Evolutionary conservation across 1,139 yeast genomes (phyloP).

Genomic region (Pichia sp.): DNA sequence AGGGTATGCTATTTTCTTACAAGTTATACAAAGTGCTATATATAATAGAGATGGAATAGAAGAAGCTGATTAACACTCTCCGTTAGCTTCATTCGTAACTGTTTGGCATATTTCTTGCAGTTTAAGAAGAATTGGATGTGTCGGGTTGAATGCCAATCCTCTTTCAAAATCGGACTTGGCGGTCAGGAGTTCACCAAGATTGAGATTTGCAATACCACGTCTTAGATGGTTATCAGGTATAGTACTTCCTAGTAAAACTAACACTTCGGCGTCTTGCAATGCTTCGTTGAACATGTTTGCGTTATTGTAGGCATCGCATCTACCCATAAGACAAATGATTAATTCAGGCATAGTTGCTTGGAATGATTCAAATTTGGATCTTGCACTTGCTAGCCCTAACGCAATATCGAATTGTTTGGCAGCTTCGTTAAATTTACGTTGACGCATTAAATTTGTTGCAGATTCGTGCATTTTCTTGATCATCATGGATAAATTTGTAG

Average conservation of each 20-base stretch:
- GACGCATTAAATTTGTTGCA: slow-evolving; percentile 60
- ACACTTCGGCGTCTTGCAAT: slow-evolving; percentile 72
- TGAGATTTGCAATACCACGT: slow-evolving; percentile 67
- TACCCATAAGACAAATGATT: slow-evolving; percentile 62
- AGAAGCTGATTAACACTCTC: background rate
- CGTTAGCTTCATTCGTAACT: slow-evolving; percentile 35
- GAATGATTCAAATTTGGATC: slow-evolving; percentile 84
- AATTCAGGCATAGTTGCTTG: slow-evolving; percentile 75
- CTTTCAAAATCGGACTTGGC: slow-evolving; percentile 75
- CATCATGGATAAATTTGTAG: slow-evolving; percentile 56
- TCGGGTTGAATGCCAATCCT: slow-evolving; percentile 62
- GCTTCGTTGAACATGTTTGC: slow-evolving; percentile 65
- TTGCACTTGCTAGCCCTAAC: slow-evolving; percentile 67
- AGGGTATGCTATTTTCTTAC: too few species aligned
- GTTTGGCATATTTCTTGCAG: slow-evolving; percentile 43
- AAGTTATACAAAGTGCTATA: too few species aligned
- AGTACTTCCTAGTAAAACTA: slow-evolving; percentile 56
- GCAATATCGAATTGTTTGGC: slow-evolving; percentile 70
- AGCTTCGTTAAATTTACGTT: slow-evolving; percentile 63
- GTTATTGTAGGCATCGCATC: slow-evolving; percentile 78
- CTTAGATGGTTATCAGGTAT: slow-evolving; percentile 78
- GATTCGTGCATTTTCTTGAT: slow-evolving; percentile 68
- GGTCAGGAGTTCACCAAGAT: slow-evolving; percentile 62
- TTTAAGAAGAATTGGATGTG: slow-evolving; percentile 41
- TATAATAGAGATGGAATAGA: background rate